Conservation (phyloP, 805 yeast species). For the Kuraishia capsulata region DNA sequence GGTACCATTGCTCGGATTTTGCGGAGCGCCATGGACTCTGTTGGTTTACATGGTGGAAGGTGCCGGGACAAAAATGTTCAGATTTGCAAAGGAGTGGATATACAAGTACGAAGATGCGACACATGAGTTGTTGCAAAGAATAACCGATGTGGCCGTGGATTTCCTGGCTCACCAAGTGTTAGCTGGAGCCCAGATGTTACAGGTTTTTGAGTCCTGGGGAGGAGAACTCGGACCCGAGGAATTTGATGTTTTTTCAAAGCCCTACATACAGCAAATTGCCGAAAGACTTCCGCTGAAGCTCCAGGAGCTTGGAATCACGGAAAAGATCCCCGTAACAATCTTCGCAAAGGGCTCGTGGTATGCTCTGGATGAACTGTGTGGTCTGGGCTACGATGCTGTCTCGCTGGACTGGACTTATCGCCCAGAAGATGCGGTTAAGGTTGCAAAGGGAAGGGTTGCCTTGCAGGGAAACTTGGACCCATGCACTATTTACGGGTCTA, state of each 20-base stretch:
- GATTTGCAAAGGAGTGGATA: conserved; percentile 89
- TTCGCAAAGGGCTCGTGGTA: conserved; percentile 98
- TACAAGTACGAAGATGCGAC: conserved; percentile 69
- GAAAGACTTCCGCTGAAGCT: conserved; percentile 60
- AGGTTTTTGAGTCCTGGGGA: conserved; percentile 96
- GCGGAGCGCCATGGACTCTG: conserved; percentile 98
- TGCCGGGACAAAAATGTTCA: conserved; percentile 85
- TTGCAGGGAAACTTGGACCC: conserved; percentile 96
- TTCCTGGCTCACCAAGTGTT: conserved; percentile 89
- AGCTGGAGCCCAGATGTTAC: conserved; percentile 98
- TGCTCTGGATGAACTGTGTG: conserved; percentile 79
- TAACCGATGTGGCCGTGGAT: conserved; percentile 84
- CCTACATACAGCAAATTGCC: conserved; percentile 75
- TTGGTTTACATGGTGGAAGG: conserved; percentile 97
- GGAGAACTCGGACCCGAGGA: conserved; percentile 92
- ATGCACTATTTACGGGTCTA: conserved; percentile 85
- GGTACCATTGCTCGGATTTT: conserved; percentile 90
- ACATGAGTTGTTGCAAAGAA: conserved; percentile 61
- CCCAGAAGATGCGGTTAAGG: conserved; percentile 76
- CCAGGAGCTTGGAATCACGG: conserved; percentile 58
- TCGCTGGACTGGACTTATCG: conserved; percentile 88
- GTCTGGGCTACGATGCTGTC: conserved; percentile 75
- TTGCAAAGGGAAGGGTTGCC: conserved; percentile 66
- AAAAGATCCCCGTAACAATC: conserved; percentile 75
- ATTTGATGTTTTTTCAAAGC: conserved; percentile 81